phyloP scores from a whole-genome alignment of 176 grass and related monocot species.

The Puya raimondii region DNA sequence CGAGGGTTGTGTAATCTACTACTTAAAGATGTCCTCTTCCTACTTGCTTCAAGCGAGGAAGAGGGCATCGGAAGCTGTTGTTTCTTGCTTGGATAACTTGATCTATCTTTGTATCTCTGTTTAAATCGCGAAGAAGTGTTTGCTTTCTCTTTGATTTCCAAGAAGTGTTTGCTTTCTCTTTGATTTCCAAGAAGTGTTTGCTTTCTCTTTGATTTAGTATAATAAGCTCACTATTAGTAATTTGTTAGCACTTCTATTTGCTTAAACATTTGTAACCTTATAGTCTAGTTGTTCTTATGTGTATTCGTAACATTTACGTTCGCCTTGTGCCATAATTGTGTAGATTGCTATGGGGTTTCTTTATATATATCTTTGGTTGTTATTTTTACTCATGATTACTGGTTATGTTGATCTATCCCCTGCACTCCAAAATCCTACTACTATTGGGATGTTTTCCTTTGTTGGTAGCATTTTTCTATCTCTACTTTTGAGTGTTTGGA shows the following conservation, averaged over 20 bases:
- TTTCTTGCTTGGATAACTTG: conserved; percentile 8
- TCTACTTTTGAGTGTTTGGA: too few species aligned
- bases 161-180: neutral
- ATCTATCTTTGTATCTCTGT: conserved; percentile 9
- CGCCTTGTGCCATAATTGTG: neutral
- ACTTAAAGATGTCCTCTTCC: neutral
- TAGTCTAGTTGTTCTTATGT: conserved; percentile 19
- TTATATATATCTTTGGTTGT: too few species aligned
- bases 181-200: neutral
- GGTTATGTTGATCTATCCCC: too few species aligned
- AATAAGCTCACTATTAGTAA: conserved; percentile 3
- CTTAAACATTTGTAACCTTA: neutral
- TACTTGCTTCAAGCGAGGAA: conserved; percentile 8
- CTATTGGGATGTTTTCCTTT: too few species aligned
- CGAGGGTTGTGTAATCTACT: neutral
- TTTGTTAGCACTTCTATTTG: neutral
- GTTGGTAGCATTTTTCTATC: too few species aligned
- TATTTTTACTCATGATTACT: too few species aligned
- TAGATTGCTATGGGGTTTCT: too few species aligned
- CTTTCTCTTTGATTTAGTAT: conserved; percentile 11
- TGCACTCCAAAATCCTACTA: too few species aligned
- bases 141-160: too few species aligned
- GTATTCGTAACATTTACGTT: conserved; percentile 4
- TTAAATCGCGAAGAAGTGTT: conserved; percentile 5
- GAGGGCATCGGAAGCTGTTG: neutral